Base-by-base conservation (phyloP, 129 eudicot genomes). In the Ambrosia artemisiifolia region DNA sequence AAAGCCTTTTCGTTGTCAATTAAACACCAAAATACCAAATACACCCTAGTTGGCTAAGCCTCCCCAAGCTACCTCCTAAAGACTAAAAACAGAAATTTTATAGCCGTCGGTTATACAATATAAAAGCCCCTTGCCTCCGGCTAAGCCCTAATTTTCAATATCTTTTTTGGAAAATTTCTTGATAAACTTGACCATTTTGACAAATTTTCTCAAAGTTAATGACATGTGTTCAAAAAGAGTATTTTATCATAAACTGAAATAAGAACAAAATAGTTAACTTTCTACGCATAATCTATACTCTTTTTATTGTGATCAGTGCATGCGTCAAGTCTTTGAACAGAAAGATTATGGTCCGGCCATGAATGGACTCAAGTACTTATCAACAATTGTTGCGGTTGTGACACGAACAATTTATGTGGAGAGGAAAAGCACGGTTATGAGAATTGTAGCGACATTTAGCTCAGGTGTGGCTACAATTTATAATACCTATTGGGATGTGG, bases 401-500 rank as follows among this genome's bases (percentile, higher is more conserved):
- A 67, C 73, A 30, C 77, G 96, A 84, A 78, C 92, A 5, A 32
- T 70, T 63, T 82, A 89, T 33, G 79, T 46, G 51, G 81, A 56
- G 32, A 70, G 65, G 63, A 63, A 43, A 42, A 87, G 92, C 33
- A n/a, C 42, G 13, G 18, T 76, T 1, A 55, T 75, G 81, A 78
- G 67, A 69, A 14, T 86, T 13, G 8, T 86, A 11, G 96, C 92
- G 13, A 66, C 79, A n/a, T 65, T 10, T 3, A 42, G 78, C 19
- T 86, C 96, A 11, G 64, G 71, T 11, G 62, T 89, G 10, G 80
- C 96, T 8, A 86, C 96, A 30, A 38, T 60, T 60, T 60, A 32
- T 38, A 60, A 33, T 76, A 89, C 96, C 0, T 89, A 89, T 33
- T 89, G 96, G 96, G 96, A 89, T 65, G 65, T 89, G 53, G 92